Base-by-base conservation (phyloP, 352 stramenopile species). In the Phytophthora ohioensis region DNA sequence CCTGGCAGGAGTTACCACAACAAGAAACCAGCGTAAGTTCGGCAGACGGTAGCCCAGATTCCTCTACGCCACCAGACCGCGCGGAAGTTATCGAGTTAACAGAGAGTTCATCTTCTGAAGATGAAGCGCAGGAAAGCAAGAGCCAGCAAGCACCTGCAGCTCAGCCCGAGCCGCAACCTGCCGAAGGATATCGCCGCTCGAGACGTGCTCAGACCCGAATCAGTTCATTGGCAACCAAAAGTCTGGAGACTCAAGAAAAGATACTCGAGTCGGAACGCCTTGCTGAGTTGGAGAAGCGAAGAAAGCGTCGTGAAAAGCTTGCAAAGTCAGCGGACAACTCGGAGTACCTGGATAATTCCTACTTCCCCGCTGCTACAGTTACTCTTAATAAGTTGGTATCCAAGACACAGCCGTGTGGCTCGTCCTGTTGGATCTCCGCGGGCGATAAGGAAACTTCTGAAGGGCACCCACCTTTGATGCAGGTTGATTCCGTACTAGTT, bases 281-380 rank as follows among this genome's bases (percentile, higher is more conserved):
- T 3, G 53, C 64, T 54, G 58, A 84, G 52, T 58, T 80, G 47
- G 66, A 77, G 32, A 80, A 82, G 30, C 63, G 73, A 52, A 78
- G 67, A 34, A 83, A 83, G 38, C 69, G 63, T 17, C 71, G 76
- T 1, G 54, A 82, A 41, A 78, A 75, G 53, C 76, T 91, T 34
- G 73, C 80, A 11, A 75, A 81, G 0, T 69, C 77, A 3, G 69
- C 72, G 5, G 79, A 91, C 38, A 79, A 88, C 13, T 90, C 81
- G 2, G 86, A 93, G 67, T 93, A 93, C 48, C 34, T 91, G 31
- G 86, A 93, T 43, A 81, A 90, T 51, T 90, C 84, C 10, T 91
- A 90, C 36, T 45, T 81, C 5, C 63, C 73, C 1, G 67, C 64
- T 17, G 67, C 92, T 15, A 79, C 70, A 9, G 27, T 48, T 30